Conservation (phyloP, 176 grass and related monocot genomes). For the Ensete ventricosum region DNA sequence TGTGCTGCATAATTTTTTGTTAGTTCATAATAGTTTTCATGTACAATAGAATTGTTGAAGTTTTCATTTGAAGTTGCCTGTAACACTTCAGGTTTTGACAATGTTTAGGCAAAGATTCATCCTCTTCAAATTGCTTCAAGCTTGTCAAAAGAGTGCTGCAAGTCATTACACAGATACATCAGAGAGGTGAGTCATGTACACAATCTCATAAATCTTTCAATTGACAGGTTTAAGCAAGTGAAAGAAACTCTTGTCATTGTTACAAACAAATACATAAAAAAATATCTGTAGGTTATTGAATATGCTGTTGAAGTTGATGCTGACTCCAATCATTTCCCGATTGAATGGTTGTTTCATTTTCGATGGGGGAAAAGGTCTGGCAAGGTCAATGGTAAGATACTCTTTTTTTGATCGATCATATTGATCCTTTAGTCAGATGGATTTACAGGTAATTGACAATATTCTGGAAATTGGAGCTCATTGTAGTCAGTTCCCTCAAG, state of each 20-base stretch:
- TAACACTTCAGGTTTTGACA: background rate
- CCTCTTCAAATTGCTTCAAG: slow-evolving; percentile 69
- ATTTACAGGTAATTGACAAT: slow-evolving; percentile 35
- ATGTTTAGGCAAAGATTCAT: slow-evolving; percentile 64
- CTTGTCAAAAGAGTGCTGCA: slow-evolving; percentile 53
- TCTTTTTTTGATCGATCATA: background rate
- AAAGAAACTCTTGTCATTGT: slow-evolving; percentile 2
- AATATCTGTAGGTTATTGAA: slow-evolving; percentile 60
- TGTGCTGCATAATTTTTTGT: too few relatives aligned
- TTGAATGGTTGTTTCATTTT: slow-evolving; percentile 88
- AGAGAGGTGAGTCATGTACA: slow-evolving; percentile 41
- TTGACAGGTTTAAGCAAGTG: background rate
- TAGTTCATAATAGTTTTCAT: too few relatives aligned
- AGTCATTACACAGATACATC: slow-evolving; percentile 62
- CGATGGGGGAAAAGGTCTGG: slow-evolving; percentile 69
- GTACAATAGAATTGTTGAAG: slow-evolving; percentile 1
- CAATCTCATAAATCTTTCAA: background rate
- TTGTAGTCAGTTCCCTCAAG: slow-evolving; percentile 30
- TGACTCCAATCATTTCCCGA: slow-evolving; percentile 58
- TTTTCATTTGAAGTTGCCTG: background rate
- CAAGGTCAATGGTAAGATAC: slow-evolving; percentile 52
- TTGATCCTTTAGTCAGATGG: background rate
- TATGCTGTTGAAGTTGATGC: slow-evolving; percentile 80
- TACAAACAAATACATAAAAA: too few relatives aligned
- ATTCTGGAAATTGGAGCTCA: slow-evolving; percentile 38